phyloP scores from a whole-genome alignment of 2,329 filamentous ascomycete species.

The Aspergillus pseudoviridinutans region DNA sequence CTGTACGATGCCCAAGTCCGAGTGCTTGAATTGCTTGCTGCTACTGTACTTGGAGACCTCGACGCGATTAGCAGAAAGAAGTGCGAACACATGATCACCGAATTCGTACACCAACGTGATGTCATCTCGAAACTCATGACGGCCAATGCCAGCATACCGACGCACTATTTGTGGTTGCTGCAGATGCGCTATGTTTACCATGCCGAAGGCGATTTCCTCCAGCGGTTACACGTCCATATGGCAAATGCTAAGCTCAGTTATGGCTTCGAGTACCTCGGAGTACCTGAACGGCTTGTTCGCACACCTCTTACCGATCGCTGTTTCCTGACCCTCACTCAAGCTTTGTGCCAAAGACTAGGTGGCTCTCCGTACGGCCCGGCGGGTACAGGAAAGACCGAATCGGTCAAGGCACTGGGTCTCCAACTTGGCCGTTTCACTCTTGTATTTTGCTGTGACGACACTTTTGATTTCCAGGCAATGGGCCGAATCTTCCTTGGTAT shows the following conservation, averaged over 20 bases:
- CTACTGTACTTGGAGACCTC: slow-evolving; percentile 85
- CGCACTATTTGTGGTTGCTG: slow-evolving; percentile 87
- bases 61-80: slow-evolving; percentile 86
- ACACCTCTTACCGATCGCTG: slow-evolving; percentile 97
- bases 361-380: slow-evolving; percentile 96
- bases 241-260: slow-evolving; percentile 94
- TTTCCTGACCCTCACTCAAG: slow-evolving; percentile 96
- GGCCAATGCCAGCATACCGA: slow-evolving; percentile 67
- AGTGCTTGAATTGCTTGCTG: slow-evolving; percentile 78
- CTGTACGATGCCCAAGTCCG: slow-evolving; percentile 80
- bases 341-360: slow-evolving; percentile 87
- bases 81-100: slow-evolving; percentile 97
- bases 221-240: slow-evolving; percentile 89
- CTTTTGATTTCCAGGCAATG: slow-evolving; percentile 99
- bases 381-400: slow-evolving; percentile 98
- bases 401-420: slow-evolving; percentile 93
- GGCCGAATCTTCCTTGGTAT: slow-evolving; percentile 98
- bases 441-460: slow-evolving; percentile 99
- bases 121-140: slow-evolving; percentile 81
- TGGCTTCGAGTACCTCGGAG: slow-evolving; percentile 96
- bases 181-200: slow-evolving; percentile 96
- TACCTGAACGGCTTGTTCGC: slow-evolving; percentile 90
- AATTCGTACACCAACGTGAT: slow-evolving; percentile 97
- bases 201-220: slow-evolving; percentile 72
- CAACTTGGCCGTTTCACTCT: slow-evolving; percentile 96